phyloP scores from a whole-genome alignment of 2,329 filamentous ascomycete species.

The Amauroascus niger region DNA sequence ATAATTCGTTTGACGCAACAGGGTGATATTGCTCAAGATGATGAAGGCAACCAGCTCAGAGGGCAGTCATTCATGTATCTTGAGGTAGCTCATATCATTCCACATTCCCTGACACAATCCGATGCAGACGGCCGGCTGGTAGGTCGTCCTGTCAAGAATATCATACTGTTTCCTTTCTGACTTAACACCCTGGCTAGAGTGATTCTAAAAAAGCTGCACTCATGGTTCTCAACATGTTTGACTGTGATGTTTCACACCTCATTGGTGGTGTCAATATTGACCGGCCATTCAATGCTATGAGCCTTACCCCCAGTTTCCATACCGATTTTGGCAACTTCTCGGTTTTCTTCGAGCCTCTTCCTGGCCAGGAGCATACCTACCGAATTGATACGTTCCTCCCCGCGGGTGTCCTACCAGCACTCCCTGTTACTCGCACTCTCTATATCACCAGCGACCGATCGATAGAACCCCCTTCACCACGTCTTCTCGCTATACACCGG shows the following conservation, averaged over 20 bases:
- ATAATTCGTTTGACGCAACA: conserved; percentile 6
- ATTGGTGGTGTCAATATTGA: conserved; percentile 36
- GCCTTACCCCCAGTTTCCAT: conserved; percentile 25
- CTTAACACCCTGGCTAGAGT: conserved; percentile 11
- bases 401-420: neutral
- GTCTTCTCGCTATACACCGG: neutral
- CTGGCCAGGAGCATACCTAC: neutral
- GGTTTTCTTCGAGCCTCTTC: neutral
- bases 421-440: neutral
- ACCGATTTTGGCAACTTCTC: neutral
- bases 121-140: neutral
- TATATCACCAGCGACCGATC: neutral
- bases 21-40: neutral
- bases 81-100: neutral
- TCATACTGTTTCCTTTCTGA: neutral
- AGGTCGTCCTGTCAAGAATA: neutral
- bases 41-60: neutral
- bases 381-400: neutral
- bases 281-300: conserved; percentile 33
- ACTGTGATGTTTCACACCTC: conserved; percentile 27
- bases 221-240: conserved; percentile 26
- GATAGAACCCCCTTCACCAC: neutral
- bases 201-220: conserved; percentile 25
- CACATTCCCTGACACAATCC: neutral
- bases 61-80: neutral